Base-by-base conservation (phyloP, 768 basidiomycete genomes). In the Termitomyces sp. region DNA sequence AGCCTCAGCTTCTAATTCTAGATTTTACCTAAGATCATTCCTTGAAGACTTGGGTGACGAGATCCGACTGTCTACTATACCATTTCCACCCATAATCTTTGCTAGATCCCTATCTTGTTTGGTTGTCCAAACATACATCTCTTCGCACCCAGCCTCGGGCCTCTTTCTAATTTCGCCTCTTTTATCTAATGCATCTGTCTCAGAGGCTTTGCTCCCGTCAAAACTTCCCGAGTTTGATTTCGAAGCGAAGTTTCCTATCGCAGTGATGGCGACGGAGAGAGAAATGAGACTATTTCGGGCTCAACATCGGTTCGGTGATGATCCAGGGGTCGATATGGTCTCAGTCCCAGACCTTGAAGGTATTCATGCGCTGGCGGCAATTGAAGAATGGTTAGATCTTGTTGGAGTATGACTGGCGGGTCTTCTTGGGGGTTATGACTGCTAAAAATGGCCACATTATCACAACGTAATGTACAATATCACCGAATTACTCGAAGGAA, bases 81-180 rank as follows among this genome's bases (percentile, higher is more conserved):
- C 84, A 9, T 87, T 86, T 62, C 82, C 86, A 0, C 86, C 86
- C 1, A 78, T 88, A 35, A 74, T 88, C 40, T 74, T 87, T 62
- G 80, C 85, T 2, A 78, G 79, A 28, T 76, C 77, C 7, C 65
- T 75, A 4, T 76, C 78, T 11, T 79, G 85, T 58, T 74, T 89
- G 39, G 79, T 91, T 57, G 81, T 85, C 8, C 86, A 91, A 69
- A 77, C 83, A 22, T 91, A 88, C 69, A 82, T 91, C 62, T 88
- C 85, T 2, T 88, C 86, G 22, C 73, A 89, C 65, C 87, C 89
- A 2, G 85, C 85, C 7, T 76, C 79, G 5, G 89, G 81, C 0
- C 75, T 91, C 53, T 77, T 88, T 60, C 76, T 90, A n/a, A 79
- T 88, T 36, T 81, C 82, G 24, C 85, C 84, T 9, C 85, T 84